Conservation (phyloP, 202 grass and related monocot species). For the Bolboschoenoplectus hybrid region DNA sequence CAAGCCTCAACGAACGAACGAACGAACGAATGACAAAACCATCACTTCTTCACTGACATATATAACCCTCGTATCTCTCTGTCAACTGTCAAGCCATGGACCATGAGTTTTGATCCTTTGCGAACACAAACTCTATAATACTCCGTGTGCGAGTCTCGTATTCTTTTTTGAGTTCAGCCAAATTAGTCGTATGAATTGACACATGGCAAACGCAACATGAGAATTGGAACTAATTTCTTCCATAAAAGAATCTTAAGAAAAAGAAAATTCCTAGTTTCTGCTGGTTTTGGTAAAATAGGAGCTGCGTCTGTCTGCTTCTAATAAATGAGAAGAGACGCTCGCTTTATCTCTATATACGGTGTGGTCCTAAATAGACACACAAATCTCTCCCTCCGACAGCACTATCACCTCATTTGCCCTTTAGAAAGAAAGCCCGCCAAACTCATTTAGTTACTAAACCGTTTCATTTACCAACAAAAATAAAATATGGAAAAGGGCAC, state of each 20-base stretch:
- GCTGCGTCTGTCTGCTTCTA: background rate
- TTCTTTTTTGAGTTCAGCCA: background rate
- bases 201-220: background rate
- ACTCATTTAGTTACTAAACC: constrained; percentile 28
- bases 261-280: background rate
- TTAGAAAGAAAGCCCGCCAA: constrained; percentile 27
- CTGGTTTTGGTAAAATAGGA: background rate
- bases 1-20: too few species aligned
- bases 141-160: background rate
- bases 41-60: constrained; percentile 41
- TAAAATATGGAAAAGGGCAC: constrained; percentile 9
- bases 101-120: background rate
- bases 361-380: constrained; percentile 49
- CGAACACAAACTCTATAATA: background rate
- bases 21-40: background rate
- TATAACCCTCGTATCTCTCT: constrained; percentile 34
- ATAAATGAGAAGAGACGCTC: background rate
- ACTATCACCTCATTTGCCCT: constrained; percentile 48
- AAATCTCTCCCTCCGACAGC: constrained; percentile 51
- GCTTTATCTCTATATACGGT: constrained; percentile 16
- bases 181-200: background rate
- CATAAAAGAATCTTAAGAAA: too few species aligned
- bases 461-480: background rate
- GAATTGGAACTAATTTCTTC: background rate
- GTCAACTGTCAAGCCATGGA: constrained; percentile 24